phyloP scores from a whole-genome alignment of 169 alveolate species.

The Miamiensis avidus region DNA sequence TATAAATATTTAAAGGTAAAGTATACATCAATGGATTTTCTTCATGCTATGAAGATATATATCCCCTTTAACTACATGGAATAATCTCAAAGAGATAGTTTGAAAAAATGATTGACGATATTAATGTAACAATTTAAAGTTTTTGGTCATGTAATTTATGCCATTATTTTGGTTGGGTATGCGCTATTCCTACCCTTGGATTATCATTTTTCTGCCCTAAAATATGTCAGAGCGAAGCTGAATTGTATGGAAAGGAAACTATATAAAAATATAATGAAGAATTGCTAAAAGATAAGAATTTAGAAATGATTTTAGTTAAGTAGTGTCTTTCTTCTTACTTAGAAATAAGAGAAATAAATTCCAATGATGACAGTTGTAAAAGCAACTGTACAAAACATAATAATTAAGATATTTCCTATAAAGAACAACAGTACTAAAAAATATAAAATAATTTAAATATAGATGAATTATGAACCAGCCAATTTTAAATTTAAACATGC shows the following conservation, averaged over 20 bases:
- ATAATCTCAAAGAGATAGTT: neutral
- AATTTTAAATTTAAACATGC: too few relatives aligned
- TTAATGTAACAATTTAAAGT: too few relatives aligned
- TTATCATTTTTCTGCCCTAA: neutral
- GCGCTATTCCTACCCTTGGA: neutral
- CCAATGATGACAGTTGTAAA: too few relatives aligned
- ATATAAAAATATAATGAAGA: neutral
- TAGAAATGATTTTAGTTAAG: neutral
- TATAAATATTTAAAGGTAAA: neutral
- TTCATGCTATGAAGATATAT: neutral
- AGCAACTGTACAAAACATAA: too few relatives aligned
- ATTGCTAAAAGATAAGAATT: neutral
- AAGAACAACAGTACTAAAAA: too few relatives aligned
- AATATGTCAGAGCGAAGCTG: neutral
- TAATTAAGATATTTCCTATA: too few relatives aligned
- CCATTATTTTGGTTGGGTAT: neutral
- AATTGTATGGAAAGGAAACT: neutral
- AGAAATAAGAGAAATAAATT: too few relatives aligned
- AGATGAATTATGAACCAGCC: too few relatives aligned
- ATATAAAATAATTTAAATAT: too few relatives aligned
- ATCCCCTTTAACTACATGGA: neutral
- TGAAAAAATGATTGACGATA: neutral
- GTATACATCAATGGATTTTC: neutral
- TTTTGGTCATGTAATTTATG: neutral
- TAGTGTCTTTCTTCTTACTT: neutral